Evolutionary conservation across 805 yeast genomes (phyloP), one percentile per base, ranked within the genome.

Genomic region (Yueomyces sp.): DNA sequence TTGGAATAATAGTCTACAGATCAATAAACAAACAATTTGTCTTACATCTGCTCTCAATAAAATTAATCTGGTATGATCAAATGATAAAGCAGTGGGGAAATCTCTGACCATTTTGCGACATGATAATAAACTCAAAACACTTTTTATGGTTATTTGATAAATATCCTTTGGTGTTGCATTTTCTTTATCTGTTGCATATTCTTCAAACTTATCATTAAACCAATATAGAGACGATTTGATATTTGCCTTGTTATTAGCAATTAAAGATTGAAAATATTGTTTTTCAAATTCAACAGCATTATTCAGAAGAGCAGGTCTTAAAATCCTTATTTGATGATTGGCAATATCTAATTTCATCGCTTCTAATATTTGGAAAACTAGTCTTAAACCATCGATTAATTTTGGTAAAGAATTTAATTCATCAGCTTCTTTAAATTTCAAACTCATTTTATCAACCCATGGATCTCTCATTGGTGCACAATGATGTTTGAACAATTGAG

Each of bases 311-410:
- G 82, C 81, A 2, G 95, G 94, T 54, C 96, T 72, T 43, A 87
- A 67, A 26, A 85, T 77, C 51, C 95, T 72, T 44, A 90, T 85
- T 64, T 88, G 96, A 58, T 88, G 95, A 63, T 88, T 88, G 12
- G 96, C 95, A 44, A 87, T 92, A 56, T 90, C 96, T 48, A 88
- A 69, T 60, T 88, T 90, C 94, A 88, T 87, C 8, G 94, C 90
- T 61, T 88, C 96, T 49, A 90, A 68, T 45, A 90, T 81, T 46
- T 83, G 80, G 57, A 88, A 85, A 6, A 85, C 72, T 60, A 79
- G 73, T 44, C 87, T 72, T 43, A 90, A 65, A 1, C 94, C 96
- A 33, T 78, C 85, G 31, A 85, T 82, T 37, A 87, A 66, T 48
- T 70, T 68, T 4, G 64, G 48, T 4, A 72, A 60, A n/a, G 76